These are phyloP conservation scores for Pseudozyma tsukubaensis DNA, from an alignment of 1,284 basidiomycete genomes.

Conservation along the genomic window DNA sequence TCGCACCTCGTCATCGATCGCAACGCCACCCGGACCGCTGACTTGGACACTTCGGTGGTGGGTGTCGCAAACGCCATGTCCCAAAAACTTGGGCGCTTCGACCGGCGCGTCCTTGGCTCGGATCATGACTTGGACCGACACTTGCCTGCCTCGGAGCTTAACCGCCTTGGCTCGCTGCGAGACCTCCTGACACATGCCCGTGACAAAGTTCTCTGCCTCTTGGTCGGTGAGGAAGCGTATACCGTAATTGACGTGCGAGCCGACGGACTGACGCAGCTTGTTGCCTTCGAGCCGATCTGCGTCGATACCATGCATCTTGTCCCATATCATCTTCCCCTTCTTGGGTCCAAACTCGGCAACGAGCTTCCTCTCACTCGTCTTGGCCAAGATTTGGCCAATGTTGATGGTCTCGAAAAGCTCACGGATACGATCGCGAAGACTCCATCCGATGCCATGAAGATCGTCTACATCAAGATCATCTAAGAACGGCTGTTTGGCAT, in stretches of 20 bases:
- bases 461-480: constrained; percentile 84
- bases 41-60: constrained; percentile 81
- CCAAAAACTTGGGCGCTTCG: constrained; percentile 96
- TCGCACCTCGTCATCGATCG: constrained; percentile 78
- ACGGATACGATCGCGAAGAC: constrained; percentile 66
- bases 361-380: constrained; percentile 36
- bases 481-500: constrained; percentile 73
- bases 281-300: constrained; percentile 78
- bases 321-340: constrained; percentile 85
- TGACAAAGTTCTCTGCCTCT: constrained; percentile 75
- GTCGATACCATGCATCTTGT: constrained; percentile 85
- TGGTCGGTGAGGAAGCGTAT: constrained; percentile 87
- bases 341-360: constrained; percentile 80
- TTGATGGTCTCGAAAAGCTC: constrained; percentile 81
- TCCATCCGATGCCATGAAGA: constrained; percentile 85
- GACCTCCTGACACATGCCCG: constrained; percentile 56
- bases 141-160: constrained; percentile 80
- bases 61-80: constrained; percentile 87
- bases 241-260: constrained; percentile 75
- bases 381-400: constrained; percentile 74
- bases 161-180: constrained; percentile 71
- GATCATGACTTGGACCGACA: constrained; percentile 83
- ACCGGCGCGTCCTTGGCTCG: constrained; percentile 85
- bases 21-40: constrained; percentile 66
- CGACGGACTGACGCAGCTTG: constrained; percentile 57